Percentiles rank a stretch among this genome's conserved stretches.
phyloP scores from a whole-genome alignment of 441 rosid species.

The Pelargonium myrrhifolium region DNA sequence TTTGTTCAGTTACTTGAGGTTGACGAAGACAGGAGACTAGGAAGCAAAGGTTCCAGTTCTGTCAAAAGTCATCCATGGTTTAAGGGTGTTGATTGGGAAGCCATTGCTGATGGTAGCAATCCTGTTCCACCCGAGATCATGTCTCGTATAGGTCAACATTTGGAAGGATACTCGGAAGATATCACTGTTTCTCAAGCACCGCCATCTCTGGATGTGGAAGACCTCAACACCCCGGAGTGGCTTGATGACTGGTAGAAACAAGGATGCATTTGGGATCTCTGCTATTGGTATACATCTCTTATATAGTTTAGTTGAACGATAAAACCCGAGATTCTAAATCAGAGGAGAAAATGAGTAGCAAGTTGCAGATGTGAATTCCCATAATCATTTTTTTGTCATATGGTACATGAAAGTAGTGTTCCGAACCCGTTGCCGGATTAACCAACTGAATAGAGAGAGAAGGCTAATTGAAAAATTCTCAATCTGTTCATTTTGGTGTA shows the following conservation, averaged over 20 bases:
- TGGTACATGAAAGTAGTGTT: background rate
- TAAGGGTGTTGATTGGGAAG: slow-evolving; percentile 52
- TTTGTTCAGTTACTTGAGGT: slow-evolving; percentile 64
- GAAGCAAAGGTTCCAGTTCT: slow-evolving; percentile 49
- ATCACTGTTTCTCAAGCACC: slow-evolving; percentile 27
- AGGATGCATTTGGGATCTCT: background rate
- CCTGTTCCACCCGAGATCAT: slow-evolving; percentile 59
- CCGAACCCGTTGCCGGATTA: slow-evolving; percentile 22
- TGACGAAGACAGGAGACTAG: slow-evolving; percentile 62
- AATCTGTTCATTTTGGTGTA: background rate
- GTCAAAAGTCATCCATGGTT: slow-evolving; percentile 78
- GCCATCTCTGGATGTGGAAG: slow-evolving; percentile 36
- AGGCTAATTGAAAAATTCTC: background rate
- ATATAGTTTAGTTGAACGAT: slow-evolving; percentile 8
- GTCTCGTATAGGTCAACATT: slow-evolving; percentile 43
- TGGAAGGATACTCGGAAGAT: slow-evolving; percentile 39
- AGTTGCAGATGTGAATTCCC: background rate
- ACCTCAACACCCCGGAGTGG: slow-evolving; percentile 55
- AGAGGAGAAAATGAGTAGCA: background rate
- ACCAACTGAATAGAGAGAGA: slow-evolving; percentile 28
- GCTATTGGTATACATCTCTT: background rate
- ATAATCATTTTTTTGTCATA: background rate
- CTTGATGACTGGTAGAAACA: slow-evolving; percentile 68
- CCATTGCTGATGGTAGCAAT: slow-evolving; percentile 36
- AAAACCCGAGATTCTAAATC: background rate